These are phyloP conservation scores for Fraxinus xanthoxyloides DNA, from an alignment of 305 asterid species.

Conservation along the genomic window DNA sequence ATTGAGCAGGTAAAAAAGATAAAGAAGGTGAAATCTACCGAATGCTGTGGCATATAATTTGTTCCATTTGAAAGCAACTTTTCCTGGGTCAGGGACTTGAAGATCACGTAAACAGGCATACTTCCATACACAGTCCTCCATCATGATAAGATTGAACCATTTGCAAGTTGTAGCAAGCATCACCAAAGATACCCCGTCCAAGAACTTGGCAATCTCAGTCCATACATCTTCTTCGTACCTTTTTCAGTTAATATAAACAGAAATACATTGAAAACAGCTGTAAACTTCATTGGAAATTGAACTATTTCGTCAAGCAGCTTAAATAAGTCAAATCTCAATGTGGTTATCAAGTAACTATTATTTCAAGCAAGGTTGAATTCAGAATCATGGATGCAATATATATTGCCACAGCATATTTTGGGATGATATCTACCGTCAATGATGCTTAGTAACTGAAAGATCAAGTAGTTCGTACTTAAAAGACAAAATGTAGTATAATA, in stretches of 20 bases:
- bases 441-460: not conserved
- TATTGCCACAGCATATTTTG: not conserved
- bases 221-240: constrained; percentile 86
- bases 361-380: not conserved
- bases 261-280: constrained; percentile 9
- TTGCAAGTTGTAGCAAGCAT: constrained; percentile 75
- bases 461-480: not conserved
- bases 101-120: constrained; percentile 88
- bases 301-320: constrained; percentile 6
- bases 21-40: constrained; percentile 46
- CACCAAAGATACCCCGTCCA: constrained; percentile 87
- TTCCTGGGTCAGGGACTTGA: constrained; percentile 79
- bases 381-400: not conserved
- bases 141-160: constrained; percentile 71
- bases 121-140: constrained; percentile 82
- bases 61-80: constrained; percentile 65
- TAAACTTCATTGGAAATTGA: not conserved
- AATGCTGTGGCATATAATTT: constrained; percentile 74
- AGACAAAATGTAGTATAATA: not conserved
- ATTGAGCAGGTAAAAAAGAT: constrained; percentile 2
- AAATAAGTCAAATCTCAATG: not conserved
- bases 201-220: constrained; percentile 88
- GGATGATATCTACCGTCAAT: not conserved
- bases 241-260: constrained; percentile 25
- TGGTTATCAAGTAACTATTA: not conserved